Conservation (phyloP, 768 basidiomycete species). For the Plicaturopsis crispa region DNA sequence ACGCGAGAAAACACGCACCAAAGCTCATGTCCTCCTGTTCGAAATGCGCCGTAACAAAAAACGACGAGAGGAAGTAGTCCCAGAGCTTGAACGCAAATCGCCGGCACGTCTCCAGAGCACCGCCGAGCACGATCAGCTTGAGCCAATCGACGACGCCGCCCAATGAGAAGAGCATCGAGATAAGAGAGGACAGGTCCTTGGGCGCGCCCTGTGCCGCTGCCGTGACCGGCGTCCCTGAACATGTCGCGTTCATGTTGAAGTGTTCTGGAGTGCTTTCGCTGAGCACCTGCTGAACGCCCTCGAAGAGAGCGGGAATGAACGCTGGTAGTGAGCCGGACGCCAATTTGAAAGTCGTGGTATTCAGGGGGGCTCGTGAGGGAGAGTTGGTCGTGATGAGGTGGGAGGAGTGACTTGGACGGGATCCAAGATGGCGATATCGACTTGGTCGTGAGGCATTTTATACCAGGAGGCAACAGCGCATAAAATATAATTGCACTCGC, state of each 20-base stretch:
- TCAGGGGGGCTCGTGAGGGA: constrained; percentile 1
- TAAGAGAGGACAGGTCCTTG: constrained; percentile 24
- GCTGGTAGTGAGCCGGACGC: neutral
- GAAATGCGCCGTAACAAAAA: constrained; percentile 59
- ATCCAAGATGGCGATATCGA: no score
- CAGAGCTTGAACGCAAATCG: constrained; percentile 37
- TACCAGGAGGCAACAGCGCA: no score
- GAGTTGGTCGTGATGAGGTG: neutral
- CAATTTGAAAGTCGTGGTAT: neutral
- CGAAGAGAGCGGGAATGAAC: constrained; percentile 5
- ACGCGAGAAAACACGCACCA: constrained; percentile 28
- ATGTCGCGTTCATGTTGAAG: neutral
- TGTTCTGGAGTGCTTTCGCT: neutral
- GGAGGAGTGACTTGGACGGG: no score
- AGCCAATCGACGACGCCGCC: constrained; percentile 56
- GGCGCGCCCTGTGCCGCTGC: constrained; percentile 5
- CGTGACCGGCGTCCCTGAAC: constrained; percentile 2
- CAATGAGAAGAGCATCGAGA: constrained; percentile 41
- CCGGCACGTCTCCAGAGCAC: constrained; percentile 50
- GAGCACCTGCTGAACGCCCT: neutral
- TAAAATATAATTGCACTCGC: no score
- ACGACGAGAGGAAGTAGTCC: constrained; percentile 34
- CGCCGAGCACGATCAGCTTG: constrained; percentile 56
- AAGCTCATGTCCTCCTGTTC: constrained; percentile 51
- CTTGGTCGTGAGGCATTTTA: no score